These are phyloP conservation scores for Aspergillus texensis DNA, from an alignment of 2,329 filamentous ascomycete species.

Conservation along the genomic window DNA sequence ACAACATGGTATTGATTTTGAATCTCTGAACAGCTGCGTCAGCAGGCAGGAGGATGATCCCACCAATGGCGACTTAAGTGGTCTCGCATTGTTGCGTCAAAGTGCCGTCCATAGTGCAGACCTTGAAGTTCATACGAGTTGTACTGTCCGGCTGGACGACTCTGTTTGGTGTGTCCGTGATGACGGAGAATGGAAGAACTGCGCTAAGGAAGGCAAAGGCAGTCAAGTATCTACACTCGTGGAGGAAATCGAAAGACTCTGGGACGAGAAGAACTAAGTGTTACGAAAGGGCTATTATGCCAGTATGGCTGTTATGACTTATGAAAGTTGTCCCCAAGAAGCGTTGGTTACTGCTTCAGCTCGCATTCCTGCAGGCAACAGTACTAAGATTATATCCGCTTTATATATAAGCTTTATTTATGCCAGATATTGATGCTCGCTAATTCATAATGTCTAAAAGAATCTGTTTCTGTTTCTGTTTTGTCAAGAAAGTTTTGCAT, in stretches of 20 bases:
- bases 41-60: constrained; percentile 73
- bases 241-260: constrained; percentile 73
- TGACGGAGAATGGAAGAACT: constrained; percentile 76
- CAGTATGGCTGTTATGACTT: background rate
- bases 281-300: background rate
- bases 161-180: constrained; percentile 85
- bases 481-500: background rate
- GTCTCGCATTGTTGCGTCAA: constrained; percentile 47
- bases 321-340: background rate
- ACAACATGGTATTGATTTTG: constrained; percentile 86
- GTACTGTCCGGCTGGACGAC: constrained; percentile 76
- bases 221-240: constrained; percentile 65
- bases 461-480: background rate
- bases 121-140: constrained; percentile 70
- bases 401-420: background rate
- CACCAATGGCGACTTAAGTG: constrained; percentile 47
- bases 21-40: constrained; percentile 78
- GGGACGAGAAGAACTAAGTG: constrained; percentile 41
- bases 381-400: background rate
- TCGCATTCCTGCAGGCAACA: background rate
- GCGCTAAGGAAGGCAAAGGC: constrained; percentile 64
- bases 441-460: background rate
- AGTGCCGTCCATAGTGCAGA: constrained; percentile 57
- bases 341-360: background rate
- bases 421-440: background rate